Base-by-base conservation (phyloP, 257 asterid species). In the Capsicum baccatum region DNA sequence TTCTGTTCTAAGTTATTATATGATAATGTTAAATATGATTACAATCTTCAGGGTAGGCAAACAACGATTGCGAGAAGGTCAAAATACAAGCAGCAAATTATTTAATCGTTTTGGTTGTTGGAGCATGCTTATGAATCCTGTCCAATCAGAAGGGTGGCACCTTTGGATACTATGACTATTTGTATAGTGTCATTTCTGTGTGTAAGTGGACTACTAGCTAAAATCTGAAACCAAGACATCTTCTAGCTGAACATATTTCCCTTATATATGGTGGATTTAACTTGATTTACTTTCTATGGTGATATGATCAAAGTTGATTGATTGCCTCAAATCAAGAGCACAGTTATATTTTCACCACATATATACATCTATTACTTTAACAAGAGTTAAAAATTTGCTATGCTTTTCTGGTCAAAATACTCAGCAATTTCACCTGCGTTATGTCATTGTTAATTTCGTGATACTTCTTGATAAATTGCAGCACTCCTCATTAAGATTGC, bases 71-170 rank as follows among this genome's bases (percentile, higher is more conserved):
- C 92, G 99, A 88, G 99, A 96, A 92, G 97, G 97, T 69, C 88
- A 92, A 85, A 57, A 26, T 93, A 47, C 99, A 93, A 92, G 98
- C 97, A 83, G 97, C 93, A 47, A 98, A 96, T 86, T 96, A 89
- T 88, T 79, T 96, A 76, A 94, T 94, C 89, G 98, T 96, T 87
- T 86, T 96, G 89, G 90, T 96, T 57, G 99, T 98, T 74, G 99
- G 98, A 90, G 98, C 97, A 56, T 92, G 98, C 93, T 88, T 96
- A 87, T 98, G 99, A 89, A 90, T 91, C 86, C 98, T 96, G 85
- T 90, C 97, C n/a, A 92, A 92, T 89, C 91, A 88, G 71, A 90
- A 90, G 90, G 99, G 96, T 1, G 99, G 94, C 89, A 93, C 98
- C 16, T 96, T 96, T 84, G 96, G 97, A 81, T 92, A 91, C 85